Base-by-base conservation (phyloP, 192 early-diverging fungal species). In the Podila epicladia region DNA sequence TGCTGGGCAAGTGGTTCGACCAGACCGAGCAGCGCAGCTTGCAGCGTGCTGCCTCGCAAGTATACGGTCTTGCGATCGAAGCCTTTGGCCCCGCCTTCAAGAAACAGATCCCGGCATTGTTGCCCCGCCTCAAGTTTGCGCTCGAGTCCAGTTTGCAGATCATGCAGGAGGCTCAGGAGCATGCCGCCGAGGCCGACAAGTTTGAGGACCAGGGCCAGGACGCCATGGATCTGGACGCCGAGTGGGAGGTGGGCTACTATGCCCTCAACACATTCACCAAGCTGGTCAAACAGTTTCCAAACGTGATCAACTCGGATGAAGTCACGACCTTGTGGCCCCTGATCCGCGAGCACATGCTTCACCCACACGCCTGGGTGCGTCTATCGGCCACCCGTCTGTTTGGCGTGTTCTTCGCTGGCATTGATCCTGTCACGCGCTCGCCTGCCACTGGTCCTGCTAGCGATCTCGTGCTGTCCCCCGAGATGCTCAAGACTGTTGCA, bases 281-380 rank as follows among this genome's bases (percentile, higher is more conserved):
- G 70, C 72, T 97, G 24, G 72, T 93, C 45, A 86, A 88, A 69
- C 75, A 74, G 13, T 84, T 85, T 68, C 90, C 91, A 0, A 73
- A 82, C n/a, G 57, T 83, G 48, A 82, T 86, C 26, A 87, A 91
- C 65, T 82, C 87, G 2, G 61, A 65, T 15, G 74, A 83, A 6
- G 84, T 85, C 20, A 85, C 85, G 55, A 68, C 82, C 7, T 74
- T 98, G 19, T 98, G 96, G 96, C 75, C 68, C 24, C 65, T 88
- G 60, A 82, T 93, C 3, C 83, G 86, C n/a, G 72, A 83, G 19
- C 89, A 95, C 45, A 76, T 98, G 58, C 63, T 93, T 37, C 93
- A 97, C 75, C 97, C 97, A 26, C 97, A 99, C 62, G 82, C 90
- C 1, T 99, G 97, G 97, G 90, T 98, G 31, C 91, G 96, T 26